phyloP scores from a whole-genome alignment of 805 yeast species.

The Scheffersomyces amazonensis region DNA sequence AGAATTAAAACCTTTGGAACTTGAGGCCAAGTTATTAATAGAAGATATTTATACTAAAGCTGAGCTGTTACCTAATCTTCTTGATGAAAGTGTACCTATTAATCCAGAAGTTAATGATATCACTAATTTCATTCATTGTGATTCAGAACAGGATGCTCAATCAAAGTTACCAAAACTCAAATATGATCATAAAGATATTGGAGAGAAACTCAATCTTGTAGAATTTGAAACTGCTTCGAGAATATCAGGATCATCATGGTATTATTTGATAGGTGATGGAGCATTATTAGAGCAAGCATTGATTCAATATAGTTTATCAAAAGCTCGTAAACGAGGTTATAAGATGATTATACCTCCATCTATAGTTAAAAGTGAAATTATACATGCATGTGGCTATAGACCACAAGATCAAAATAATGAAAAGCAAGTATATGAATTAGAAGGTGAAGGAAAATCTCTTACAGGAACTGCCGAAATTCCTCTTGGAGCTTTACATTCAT shows the following conservation, averaged over 20 bases:
- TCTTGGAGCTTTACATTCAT: constrained; percentile 72
- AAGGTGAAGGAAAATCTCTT: constrained; percentile 56
- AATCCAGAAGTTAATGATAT: constrained; percentile 40
- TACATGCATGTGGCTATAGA: constrained; percentile 89
- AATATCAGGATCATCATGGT: constrained; percentile 85
- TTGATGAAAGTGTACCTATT: constrained; percentile 47
- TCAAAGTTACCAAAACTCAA: constrained; percentile 5
- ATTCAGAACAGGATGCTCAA: constrained; percentile 22
- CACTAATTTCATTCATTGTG: constrained; percentile 52
- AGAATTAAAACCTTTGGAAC: constrained; percentile 24
- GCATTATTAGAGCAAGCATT: constrained; percentile 89
- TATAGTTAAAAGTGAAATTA: constrained; percentile 71
- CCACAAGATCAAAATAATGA: constrained; percentile 89
- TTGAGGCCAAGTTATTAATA: constrained; percentile 23
- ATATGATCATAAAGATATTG: constrained; percentile 70
- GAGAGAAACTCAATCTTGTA: constrained; percentile 59
- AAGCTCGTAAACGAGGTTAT: constrained; percentile 69
- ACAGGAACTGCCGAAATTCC: constrained; percentile 97
- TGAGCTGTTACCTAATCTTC: constrained; percentile 60
- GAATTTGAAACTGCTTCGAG: constrained; percentile 72
- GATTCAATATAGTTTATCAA: constrained; percentile 68
- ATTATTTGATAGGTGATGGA: constrained; percentile 79
- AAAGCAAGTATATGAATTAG: constrained; percentile 73
- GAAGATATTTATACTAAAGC: constrained; percentile 36
- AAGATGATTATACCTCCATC: constrained; percentile 78